Evolutionary conservation across 2,329 filamentous ascomycete species (phyloP).

Genomic region (Cladophialophora bantiana): DNA sequence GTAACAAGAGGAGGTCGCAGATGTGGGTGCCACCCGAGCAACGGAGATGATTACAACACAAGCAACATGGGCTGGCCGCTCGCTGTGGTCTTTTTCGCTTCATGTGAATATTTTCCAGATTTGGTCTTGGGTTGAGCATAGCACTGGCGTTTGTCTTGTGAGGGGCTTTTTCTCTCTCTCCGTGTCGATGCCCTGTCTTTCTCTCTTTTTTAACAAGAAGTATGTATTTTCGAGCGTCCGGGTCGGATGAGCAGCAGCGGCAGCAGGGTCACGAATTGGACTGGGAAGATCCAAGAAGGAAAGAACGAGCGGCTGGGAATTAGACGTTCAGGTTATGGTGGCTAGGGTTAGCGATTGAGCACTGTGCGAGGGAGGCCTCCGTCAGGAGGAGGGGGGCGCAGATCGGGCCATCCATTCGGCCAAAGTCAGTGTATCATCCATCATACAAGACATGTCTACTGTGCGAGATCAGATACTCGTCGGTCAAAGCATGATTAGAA

Average conservation of each 20-base stretch:
- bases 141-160: background rate
- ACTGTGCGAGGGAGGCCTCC: background rate
- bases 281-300: background rate
- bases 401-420: background rate
- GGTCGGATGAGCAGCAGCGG: background rate
- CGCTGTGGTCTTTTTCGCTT: background rate
- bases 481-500: background rate
- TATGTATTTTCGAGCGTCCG: background rate
- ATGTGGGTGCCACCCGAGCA: slow-evolving; percentile 29
- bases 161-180: background rate
- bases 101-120: background rate
- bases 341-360: background rate
- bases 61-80: background rate
- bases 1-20: slow-evolving; percentile 31
- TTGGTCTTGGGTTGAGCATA: slow-evolving; percentile 5
- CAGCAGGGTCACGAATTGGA: background rate
- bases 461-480: background rate
- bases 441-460: background rate
- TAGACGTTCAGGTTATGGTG: background rate
- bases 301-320: background rate
- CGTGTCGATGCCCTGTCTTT: background rate
- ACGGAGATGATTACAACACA: slow-evolving; percentile 20
- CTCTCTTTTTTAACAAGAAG: background rate
- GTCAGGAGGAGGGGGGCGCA: background rate
- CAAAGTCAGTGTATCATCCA: background rate